phyloP scores from a whole-genome alignment of 495 filamentous ascomycete genomes.

The Penicillium nucicola region DNA sequence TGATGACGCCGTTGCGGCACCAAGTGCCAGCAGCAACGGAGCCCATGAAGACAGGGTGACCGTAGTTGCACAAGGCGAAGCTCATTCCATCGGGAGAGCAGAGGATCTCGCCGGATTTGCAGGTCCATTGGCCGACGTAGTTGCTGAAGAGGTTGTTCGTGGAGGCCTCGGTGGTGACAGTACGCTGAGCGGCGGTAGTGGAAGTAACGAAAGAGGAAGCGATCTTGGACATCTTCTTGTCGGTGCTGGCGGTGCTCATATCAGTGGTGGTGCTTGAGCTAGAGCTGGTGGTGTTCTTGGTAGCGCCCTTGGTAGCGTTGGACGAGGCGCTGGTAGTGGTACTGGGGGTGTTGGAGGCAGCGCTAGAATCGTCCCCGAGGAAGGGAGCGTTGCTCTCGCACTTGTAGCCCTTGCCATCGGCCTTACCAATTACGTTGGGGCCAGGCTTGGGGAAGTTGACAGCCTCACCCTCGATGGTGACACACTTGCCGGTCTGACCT shows the following conservation, averaged over 20 bases:
- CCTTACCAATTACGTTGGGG: conserved; percentile 18
- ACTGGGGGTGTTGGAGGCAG: background rate
- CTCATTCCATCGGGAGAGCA: conserved; percentile 36
- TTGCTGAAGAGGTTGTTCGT: conserved; percentile 16
- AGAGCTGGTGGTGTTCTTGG: conserved; percentile 3
- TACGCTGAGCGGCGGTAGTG: conserved; percentile 9
- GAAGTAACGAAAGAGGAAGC: conserved; percentile 11
- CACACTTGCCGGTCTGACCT: conserved; percentile 27
- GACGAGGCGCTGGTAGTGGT: background rate
- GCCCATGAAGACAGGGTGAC: conserved; percentile 36
- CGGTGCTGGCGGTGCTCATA: background rate
- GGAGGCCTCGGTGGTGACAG: conserved; percentile 4
- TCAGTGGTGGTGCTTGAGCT: too few relatives aligned
- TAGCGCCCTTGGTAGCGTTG: conserved; percentile 5
- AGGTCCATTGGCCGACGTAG: conserved; percentile 18
- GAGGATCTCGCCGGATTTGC: conserved; percentile 29
- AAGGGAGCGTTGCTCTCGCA: conserved; percentile 23
- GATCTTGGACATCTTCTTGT: conserved; percentile 14
- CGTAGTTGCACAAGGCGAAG: conserved; percentile 38
- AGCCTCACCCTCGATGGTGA: conserved; percentile 26
- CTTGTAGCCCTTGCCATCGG: conserved; percentile 24
- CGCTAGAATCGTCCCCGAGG: conserved; percentile 5
- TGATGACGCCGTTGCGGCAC: conserved; percentile 35
- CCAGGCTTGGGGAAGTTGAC: conserved; percentile 29
- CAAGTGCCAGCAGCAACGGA: conserved; percentile 37